Evolutionary conservation across 23 red algal genomes (phyloP).

Genomic region (Porphyridium purpureum): DNA sequence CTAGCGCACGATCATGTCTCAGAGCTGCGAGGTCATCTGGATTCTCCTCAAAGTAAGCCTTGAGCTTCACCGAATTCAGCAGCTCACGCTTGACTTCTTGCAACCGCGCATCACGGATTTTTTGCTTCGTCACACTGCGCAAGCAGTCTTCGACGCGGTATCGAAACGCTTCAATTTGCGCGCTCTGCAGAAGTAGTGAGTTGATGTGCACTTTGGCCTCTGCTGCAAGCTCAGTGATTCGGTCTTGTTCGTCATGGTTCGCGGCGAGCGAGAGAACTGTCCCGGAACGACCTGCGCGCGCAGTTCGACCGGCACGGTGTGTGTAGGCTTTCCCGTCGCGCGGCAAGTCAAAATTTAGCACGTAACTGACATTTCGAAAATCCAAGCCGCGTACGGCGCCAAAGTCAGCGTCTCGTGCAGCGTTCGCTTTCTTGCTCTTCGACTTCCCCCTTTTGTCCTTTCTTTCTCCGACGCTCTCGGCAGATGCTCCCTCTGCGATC

Average conservation of each 20-base stretch:
- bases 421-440: neutral
- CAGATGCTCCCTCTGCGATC: conserved; percentile 1
- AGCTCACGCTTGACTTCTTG: conserved; percentile 74
- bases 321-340: conserved; percentile 14
- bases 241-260: conserved; percentile 29
- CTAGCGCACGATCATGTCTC: conserved; percentile 41
- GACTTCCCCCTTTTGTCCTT: neutral
- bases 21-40: conserved; percentile 64
- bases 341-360: conserved; percentile 85
- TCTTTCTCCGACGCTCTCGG: conserved; percentile 1
- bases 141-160: conserved; percentile 91
- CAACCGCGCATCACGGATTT: conserved; percentile 46
- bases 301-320: conserved; percentile 90
- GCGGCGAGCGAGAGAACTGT: conserved; percentile 66
- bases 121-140: conserved; percentile 42
- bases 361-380: conserved; percentile 67
- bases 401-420: conserved; percentile 36
- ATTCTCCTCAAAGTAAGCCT: conserved; percentile 70
- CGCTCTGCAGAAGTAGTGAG: conserved; percentile 46
- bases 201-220: conserved; percentile 18
- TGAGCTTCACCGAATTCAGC: conserved; percentile 60
- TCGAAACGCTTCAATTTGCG: conserved; percentile 78
- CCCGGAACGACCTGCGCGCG: conserved; percentile 38
- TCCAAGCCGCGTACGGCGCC: conserved; percentile 73
- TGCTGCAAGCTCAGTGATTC: conserved; percentile 10